These are phyloP conservation scores for Gyromitra esculenta DNA, from an alignment of 2,329 filamentous ascomycete species.

Conservation along the genomic window DNA sequence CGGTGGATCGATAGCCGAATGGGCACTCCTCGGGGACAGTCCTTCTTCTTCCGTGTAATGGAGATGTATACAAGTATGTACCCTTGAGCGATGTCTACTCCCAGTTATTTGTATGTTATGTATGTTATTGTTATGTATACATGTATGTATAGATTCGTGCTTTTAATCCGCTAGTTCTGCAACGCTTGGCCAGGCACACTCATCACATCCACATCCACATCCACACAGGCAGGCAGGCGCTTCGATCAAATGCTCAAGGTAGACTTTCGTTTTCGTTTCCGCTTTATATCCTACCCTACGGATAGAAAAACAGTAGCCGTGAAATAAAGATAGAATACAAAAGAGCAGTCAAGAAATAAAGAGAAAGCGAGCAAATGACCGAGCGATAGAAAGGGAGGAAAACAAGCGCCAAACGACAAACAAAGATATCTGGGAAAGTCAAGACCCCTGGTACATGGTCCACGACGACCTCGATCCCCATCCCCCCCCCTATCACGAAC, in stretches of 20 bases:
- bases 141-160: not conserved
- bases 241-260: not conserved
- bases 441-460: conserved; percentile 24
- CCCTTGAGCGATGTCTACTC: conserved; percentile 8
- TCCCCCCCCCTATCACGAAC: conserved; percentile 28
- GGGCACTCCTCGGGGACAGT: conserved; percentile 15
- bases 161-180: conserved; percentile 9
- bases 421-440: conserved; percentile 15
- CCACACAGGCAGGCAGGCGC: not conserved
- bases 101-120: not conserved
- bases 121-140: conserved; percentile 15
- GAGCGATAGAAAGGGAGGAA: not conserved
- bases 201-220: conserved; percentile 21
- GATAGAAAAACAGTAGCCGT: not conserved
- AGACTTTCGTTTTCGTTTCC: not conserved
- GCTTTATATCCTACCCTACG: not conserved
- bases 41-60: conserved; percentile 19
- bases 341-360: not conserved
- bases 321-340: not conserved
- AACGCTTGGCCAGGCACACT: conserved; percentile 1
- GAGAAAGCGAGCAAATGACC: not conserved
- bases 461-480: conserved; percentile 4
- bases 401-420: not conserved
- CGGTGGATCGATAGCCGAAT: not conserved
- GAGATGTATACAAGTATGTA: not conserved